These are phyloP conservation scores for Odontarrhena argentea DNA, from an alignment of 345 rosid species.

Conservation along the genomic window DNA sequence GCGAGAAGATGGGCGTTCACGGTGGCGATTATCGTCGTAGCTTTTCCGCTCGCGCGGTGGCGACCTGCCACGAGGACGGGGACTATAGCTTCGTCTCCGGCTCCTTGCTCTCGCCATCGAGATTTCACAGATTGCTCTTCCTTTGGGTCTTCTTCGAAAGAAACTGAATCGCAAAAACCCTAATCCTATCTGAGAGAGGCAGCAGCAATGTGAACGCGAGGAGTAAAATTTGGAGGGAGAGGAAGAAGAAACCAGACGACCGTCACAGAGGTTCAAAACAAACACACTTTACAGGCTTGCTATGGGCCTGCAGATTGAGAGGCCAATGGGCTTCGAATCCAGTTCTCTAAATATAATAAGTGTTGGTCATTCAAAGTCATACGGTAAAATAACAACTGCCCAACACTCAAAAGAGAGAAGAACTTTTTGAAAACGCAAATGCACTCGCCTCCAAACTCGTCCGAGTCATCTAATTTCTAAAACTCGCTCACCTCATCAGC, in stretches of 20 bases:
- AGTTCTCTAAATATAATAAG: too few species aligned
- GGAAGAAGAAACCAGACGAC: slow-evolving; percentile 10
- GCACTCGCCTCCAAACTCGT: neutral
- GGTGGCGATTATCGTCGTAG: slow-evolving; percentile 64
- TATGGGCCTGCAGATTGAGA: neutral
- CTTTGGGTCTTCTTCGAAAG: neutral
- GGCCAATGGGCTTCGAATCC: slow-evolving; percentile 8
- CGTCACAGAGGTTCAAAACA: slow-evolving; percentile 7
- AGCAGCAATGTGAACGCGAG: neutral
- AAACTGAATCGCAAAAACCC: slow-evolving; percentile 31
- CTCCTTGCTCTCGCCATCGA: slow-evolving; percentile 70
- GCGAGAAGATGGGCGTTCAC: slow-evolving; percentile 55
- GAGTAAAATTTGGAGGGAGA: slow-evolving; percentile 36
- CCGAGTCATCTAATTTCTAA: slow-evolving; percentile 10
- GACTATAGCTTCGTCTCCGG: slow-evolving; percentile 81
- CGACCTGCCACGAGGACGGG: slow-evolving; percentile 68
- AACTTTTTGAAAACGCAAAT: too few species aligned
- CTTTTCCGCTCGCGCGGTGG: slow-evolving; percentile 61
- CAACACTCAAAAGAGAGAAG: too few species aligned
- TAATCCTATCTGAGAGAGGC: neutral
- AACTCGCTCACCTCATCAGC: slow-evolving; percentile 25
- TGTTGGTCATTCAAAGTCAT: too few species aligned
- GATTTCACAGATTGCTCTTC: neutral
- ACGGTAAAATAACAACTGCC: too few species aligned
- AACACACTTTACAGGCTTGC: neutral